phyloP scores from a whole-genome alignment of 306 rosid genomes.

The Albizia julibrissin region DNA sequence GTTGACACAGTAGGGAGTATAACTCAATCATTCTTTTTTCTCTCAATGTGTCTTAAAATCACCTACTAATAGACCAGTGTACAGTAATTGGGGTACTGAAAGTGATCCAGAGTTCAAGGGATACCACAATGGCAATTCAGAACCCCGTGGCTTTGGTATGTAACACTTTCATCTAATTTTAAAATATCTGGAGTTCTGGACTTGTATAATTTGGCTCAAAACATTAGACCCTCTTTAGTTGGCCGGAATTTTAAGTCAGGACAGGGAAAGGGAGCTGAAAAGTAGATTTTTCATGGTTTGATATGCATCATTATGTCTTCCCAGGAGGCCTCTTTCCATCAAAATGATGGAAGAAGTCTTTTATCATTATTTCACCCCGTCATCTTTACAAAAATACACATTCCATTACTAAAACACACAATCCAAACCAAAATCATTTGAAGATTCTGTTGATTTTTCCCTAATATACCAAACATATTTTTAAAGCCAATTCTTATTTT shows the following conservation, averaged over 20 bases:
- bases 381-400: too few species aligned
- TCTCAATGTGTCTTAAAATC: neutral
- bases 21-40: conserved; percentile 5
- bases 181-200: neutral
- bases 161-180: conserved; percentile 20
- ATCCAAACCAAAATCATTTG: too few species aligned
- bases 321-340: neutral
- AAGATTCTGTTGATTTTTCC: too few species aligned
- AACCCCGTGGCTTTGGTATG: conserved; percentile 96
- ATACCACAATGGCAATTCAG: conserved; percentile 96
- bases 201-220: conserved; percentile 11
- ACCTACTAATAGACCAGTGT: conserved; percentile 33
- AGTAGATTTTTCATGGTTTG: neutral
- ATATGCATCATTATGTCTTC: neutral
- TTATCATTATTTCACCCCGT: too few species aligned
- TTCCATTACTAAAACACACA: too few species aligned
- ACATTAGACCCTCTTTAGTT: neutral
- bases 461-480: too few species aligned
- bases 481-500: neutral
- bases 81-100: conserved; percentile 98
- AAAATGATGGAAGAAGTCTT: neutral
- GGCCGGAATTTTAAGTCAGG: neutral
- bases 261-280: neutral
- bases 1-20: conserved; percentile 75
- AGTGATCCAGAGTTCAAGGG: conserved; percentile 97